Conservation (phyloP, 768 basidiomycete genomes). For the Russula sp. region DNA sequence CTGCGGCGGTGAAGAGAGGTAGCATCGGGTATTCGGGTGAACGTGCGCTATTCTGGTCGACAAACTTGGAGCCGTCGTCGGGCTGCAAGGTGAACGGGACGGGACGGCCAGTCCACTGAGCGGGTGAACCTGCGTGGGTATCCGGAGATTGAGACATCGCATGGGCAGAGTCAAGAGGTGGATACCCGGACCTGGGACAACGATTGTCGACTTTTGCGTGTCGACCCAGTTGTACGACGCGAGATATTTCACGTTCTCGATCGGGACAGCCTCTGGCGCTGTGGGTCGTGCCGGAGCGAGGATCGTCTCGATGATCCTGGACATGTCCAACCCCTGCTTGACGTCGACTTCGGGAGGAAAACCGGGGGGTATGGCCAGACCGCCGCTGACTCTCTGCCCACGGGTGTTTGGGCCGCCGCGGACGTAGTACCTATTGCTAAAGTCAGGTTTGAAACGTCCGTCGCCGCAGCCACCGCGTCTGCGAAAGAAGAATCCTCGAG, state of each 20-base stretch:
- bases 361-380: not conserved
- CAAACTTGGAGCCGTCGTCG: constrained; percentile 25
- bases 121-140: constrained; percentile 47
- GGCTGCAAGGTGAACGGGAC: constrained; percentile 13
- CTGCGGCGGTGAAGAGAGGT: too few relatives aligned
- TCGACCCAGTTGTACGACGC: constrained; percentile 32
- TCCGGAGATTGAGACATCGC: too few relatives aligned
- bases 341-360: constrained; percentile 1
- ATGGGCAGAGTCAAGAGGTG: too few relatives aligned
- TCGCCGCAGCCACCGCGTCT: not conserved
- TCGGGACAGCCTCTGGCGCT: not conserved
- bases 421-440: constrained; percentile 3
- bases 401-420: not conserved
- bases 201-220: not conserved
- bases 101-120: constrained; percentile 45
- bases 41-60: constrained; percentile 56
- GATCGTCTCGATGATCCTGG: not conserved
- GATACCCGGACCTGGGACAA: too few relatives aligned
- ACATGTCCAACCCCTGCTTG: constrained; percentile 10
- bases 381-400: not conserved
- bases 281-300: not conserved
- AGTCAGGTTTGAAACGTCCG: not conserved
- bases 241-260: constrained; percentile 27
- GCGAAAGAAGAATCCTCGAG: too few relatives aligned
- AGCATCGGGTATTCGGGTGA: constrained; percentile 25